These are phyloP conservation scores for Aspergillus sp. DNA, from an alignment of 2,329 filamentous ascomycete genomes.

Conservation along the genomic window DNA sequence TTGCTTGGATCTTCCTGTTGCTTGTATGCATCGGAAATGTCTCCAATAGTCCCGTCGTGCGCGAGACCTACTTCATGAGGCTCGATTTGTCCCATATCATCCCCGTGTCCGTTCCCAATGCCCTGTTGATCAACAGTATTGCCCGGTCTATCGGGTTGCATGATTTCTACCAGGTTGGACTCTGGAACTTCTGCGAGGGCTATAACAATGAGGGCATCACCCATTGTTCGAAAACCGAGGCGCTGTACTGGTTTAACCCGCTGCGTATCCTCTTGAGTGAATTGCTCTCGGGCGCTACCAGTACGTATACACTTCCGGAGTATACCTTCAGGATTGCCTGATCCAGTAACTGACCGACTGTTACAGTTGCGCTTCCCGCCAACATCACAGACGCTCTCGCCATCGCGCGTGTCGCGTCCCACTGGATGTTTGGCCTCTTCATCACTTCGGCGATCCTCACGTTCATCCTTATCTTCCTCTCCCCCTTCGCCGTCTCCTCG, in stretches of 20 bases:
- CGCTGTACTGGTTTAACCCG: slow-evolving; percentile 85
- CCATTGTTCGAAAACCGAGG: slow-evolving; percentile 60
- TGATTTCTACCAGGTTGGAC: slow-evolving; percentile 86
- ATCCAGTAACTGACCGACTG: background rate
- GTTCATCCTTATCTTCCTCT: slow-evolving; percentile 62
- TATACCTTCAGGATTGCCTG: background rate
- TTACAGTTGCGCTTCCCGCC: slow-evolving; percentile 62
- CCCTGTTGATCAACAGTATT: slow-evolving; percentile 73
- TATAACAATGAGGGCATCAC: slow-evolving; percentile 64
- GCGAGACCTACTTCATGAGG: slow-evolving; percentile 72
- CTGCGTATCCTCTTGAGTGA: slow-evolving; percentile 72
- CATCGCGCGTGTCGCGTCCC: slow-evolving; percentile 64
- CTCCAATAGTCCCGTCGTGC: slow-evolving; percentile 52
- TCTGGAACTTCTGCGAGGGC: slow-evolving; percentile 90
- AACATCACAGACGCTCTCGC: slow-evolving; percentile 64
- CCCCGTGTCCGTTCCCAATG: slow-evolving; percentile 61
- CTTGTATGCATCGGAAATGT: slow-evolving; percentile 74
- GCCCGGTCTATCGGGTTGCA: slow-evolving; percentile 78
- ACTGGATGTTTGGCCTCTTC: slow-evolving; percentile 87
- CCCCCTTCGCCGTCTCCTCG: slow-evolving; percentile 44
- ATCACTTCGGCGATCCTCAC: slow-evolving; percentile 61
- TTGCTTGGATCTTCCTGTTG: slow-evolving; percentile 70
- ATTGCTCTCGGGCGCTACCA: slow-evolving; percentile 71
- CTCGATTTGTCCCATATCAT: slow-evolving; percentile 78
- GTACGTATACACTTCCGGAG: slow-evolving; percentile 32